Base-by-base conservation (phyloP, 23 red algal genomes). In the Gracilaria gracilis region DNA sequence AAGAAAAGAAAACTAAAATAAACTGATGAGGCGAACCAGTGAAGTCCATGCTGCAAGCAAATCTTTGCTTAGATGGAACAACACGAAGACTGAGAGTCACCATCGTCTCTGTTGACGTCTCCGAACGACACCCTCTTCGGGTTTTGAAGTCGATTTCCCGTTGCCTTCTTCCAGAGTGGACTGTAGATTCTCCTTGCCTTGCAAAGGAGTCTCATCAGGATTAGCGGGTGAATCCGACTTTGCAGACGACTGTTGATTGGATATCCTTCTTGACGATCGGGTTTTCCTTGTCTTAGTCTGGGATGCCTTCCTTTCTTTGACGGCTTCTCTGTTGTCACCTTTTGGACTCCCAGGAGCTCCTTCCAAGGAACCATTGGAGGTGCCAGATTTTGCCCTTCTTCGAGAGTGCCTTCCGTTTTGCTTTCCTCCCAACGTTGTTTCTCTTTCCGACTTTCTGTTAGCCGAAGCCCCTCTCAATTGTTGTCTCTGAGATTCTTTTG, bases 1-100 rank as follows among this genome's bases (percentile, higher is more conserved):
- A 67, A 73, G 67, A 73, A 73, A 44, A 37, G 67, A 73, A 73
- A 73, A 73, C 67, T 73, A 37, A n/a, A 40, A 39, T 44, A 73
- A 73, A 73, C 42, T 46, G 42, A 46, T 11, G 11, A 46, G 42
- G 42, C n/a, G n/a, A n/a, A n/a, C n/a, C n/a, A n/a, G n/a, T n/a
- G n/a, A n/a, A n/a, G n/a, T n/a, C n/a, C n/a, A n/a, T n/a, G n/a
- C n/a, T n/a, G n/a, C n/a, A n/a, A n/a, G n/a, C n/a, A n/a, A 48
- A 8, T 48, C 44, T 48, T 48, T 48, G 44, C 12, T 48, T 5
- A 5, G 5, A 48, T 48, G 44, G 12, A 48, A 58, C 4, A 15
- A 58, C 4, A n/a, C n/a, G n/a, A n/a, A n/a, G n/a, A n/a, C n/a
- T n/a, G 21, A 19, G 27, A 44, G 33, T 44, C 44, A 73, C 67